Percentiles rank a stretch among this genome's conserved stretches.
phyloP scores from a whole-genome alignment of 805 yeast genomes.

The Candida sakaeoensis region DNA sequence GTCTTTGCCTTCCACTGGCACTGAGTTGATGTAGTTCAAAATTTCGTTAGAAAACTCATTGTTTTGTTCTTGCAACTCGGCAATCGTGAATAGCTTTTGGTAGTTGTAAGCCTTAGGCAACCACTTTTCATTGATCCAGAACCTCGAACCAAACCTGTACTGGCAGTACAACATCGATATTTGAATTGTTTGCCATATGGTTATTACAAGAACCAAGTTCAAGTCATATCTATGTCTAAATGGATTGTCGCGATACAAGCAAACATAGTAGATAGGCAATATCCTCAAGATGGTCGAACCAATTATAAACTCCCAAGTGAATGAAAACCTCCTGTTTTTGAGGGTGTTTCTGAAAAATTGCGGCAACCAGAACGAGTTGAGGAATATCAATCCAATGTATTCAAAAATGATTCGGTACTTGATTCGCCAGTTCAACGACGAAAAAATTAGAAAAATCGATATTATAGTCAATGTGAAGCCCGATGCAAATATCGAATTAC shows the following conservation, averaged over 20 bases:
- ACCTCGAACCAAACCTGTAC: constrained; percentile 70
- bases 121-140: constrained; percentile 71
- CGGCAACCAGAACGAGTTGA: constrained; percentile 83
- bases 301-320: constrained; percentile 71
- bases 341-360: constrained; percentile 77
- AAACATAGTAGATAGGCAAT: constrained; percentile 63
- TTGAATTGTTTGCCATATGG: constrained; percentile 60
- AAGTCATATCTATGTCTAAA: constrained; percentile 67
- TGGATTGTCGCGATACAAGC: constrained; percentile 51
- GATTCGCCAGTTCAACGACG: constrained; percentile 62
- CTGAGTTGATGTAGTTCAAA: constrained; percentile 27
- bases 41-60: constrained; percentile 54
- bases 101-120: constrained; percentile 84
- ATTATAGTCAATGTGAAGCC: constrained; percentile 26
- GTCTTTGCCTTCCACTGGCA: constrained; percentile 18
- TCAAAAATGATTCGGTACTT: constrained; percentile 55
- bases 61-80: constrained; percentile 51
- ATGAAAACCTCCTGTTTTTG: constrained; percentile 60
- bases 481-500: constrained; percentile 24
- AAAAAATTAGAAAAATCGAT: constrained; percentile 50
- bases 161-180: constrained; percentile 57
- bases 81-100: constrained; percentile 60
- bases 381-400: constrained; percentile 42
- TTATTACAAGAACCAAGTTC: constrained; percentile 42
- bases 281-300: constrained; percentile 63